A percentile compares a stretch with the other conserved stretches of the same genome.
phyloP scores from a whole-genome alignment of 345 rosid species.

The Gossypium anomalum region DNA sequence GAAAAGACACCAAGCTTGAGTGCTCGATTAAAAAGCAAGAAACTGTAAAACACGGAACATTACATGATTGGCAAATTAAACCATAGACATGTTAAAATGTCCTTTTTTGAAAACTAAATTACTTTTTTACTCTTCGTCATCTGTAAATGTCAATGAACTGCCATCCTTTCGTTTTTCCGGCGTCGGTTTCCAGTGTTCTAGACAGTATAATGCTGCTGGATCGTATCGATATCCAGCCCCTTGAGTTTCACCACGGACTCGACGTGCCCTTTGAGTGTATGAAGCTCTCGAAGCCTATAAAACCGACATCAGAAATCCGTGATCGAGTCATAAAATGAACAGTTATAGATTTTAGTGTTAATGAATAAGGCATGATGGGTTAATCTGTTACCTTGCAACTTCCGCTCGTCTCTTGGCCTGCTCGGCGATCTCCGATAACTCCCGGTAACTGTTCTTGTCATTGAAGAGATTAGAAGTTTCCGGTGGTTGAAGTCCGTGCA shows the following conservation, averaged over 20 bases:
- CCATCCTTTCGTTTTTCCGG: slow-evolving; percentile 3
- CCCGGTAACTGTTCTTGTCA: slow-evolving; percentile 64
- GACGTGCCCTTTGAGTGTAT: slow-evolving; percentile 80
- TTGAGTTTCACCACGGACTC: slow-evolving; percentile 87
- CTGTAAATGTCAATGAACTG: slow-evolving; percentile 7
- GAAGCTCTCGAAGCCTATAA: slow-evolving; percentile 73
- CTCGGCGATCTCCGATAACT: slow-evolving; percentile 76
- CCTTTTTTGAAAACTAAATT: not conserved
- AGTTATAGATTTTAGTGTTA: not conserved
- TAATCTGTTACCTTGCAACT: slow-evolving; percentile 58
- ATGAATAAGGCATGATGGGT: not conserved
- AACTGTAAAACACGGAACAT: no score
- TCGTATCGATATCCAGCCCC: slow-evolving; percentile 74
- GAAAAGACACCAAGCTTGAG: no score
- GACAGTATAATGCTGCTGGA: slow-evolving; percentile 78
- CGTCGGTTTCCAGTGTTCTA: slow-evolving; percentile 16
- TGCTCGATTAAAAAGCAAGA: no score
- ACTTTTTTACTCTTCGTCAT: slow-evolving; percentile 6
- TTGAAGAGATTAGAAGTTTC: slow-evolving; percentile 38
- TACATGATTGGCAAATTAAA: not conserved
- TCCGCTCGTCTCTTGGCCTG: slow-evolving; percentile 89
- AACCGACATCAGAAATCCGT: not conserved
- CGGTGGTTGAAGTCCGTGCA: slow-evolving; percentile 73
- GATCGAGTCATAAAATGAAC: not conserved
- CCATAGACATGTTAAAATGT: not conserved